These are phyloP conservation scores for Liriodendron chinense DNA, from an alignment of 164 flowering plant genomes.

Conservation along the genomic window DNA sequence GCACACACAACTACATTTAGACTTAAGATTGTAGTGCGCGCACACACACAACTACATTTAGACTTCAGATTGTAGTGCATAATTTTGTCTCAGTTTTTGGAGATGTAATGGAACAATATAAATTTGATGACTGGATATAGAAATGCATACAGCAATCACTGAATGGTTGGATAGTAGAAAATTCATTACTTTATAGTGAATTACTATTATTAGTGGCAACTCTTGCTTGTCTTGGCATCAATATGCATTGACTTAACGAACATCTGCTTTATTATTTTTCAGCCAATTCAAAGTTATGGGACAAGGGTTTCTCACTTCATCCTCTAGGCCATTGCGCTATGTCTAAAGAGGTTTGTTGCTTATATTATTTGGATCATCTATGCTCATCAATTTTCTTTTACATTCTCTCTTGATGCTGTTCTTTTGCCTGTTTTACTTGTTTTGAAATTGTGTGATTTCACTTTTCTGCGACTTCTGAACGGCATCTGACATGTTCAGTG, in stretches of 20 bases:
- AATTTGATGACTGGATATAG: no score
- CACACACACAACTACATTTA: no score
- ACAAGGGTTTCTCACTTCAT: slow-evolving; percentile 55
- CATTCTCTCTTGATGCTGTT: background rate
- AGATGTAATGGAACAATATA: no score
- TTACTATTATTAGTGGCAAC: background rate
- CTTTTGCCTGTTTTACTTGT: background rate
- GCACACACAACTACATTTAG: no score
- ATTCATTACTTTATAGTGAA: no score
- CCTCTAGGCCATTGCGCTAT: slow-evolving; percentile 31
- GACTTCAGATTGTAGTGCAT: no score
- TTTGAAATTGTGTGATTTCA: background rate
- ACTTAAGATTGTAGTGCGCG: no score
- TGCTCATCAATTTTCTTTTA: background rate
- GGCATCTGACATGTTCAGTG: background rate
- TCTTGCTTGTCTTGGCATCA: background rate
- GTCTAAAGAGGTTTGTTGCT: slow-evolving; percentile 56
- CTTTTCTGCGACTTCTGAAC: background rate
- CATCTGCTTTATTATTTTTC: slow-evolving; percentile 18
- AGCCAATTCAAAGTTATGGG: slow-evolving; percentile 75
- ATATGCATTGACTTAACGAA: background rate
- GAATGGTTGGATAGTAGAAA: no score
- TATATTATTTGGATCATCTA: background rate
- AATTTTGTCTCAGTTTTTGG: no score
- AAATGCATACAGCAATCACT: no score